Base-by-base conservation (phyloP, 805 yeast genomes). In the Helenozyma rhizophorensis region DNA sequence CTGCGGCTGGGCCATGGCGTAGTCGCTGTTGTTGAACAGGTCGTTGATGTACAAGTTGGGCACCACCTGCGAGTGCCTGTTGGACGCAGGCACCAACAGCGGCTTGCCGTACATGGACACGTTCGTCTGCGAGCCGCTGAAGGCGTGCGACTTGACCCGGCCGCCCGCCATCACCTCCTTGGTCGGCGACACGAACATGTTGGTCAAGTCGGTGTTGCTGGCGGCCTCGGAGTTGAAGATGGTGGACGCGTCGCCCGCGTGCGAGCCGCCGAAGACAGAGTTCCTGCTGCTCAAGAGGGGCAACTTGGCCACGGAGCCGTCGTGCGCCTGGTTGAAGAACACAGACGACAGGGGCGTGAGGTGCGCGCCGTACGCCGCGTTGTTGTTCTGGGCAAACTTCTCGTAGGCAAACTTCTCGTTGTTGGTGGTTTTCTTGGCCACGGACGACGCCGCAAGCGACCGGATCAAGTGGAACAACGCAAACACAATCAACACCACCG, bases 181-280 rank as follows among this genome's bases (percentile, higher is more conserved):
- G 1, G 94, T 85, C 21, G 95, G 95, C 3, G 93, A 83, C 33
- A 83, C 74, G 56, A 81, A 85, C 72, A 80, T 68, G 33, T 53
- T 62, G 23, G 73, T 67, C 45, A 63, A 56, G 39, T 68, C 74
- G 33, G 61, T 59, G 36, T 60, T 59, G 9, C 65, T 45, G 11
- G 49, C 61, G 9, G 42, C 40, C 13, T 58, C 65, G 10, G 58
- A 51, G 29, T 50, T 53, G 40, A 56, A 60, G 17, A 64, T 53
- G 12, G 64, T 58, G 8, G 66, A 59, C 14, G 49, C 51, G 33
- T 58, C 66, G 12, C 65, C 66, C 3, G 43, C 41, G 25, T 50
- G 53, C 10, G 53, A 47, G 9, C 54, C 46, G 8, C 46, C 40
- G n/a, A 47, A 33, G n/a, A 47, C 32, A 7, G 57, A 47, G 28